Evolutionary conservation across 306 rosid species (phyloP).

Genomic region (Glycyrrhiza uralensis): DNA sequence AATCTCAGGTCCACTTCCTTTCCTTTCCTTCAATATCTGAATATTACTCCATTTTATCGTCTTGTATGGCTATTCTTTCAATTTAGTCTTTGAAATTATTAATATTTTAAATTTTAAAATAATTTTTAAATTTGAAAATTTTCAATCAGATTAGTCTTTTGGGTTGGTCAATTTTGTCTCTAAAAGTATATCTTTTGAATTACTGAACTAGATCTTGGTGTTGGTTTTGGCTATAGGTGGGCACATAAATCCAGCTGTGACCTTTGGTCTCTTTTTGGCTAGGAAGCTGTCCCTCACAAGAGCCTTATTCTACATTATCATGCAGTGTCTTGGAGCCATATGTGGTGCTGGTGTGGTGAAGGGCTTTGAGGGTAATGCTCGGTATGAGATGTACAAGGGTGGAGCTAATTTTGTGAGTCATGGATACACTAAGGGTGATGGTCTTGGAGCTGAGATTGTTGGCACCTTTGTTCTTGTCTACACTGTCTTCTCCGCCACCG

Average conservation of each 20-base stretch:
- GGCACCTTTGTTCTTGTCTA: slow-evolving; percentile 96
- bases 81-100: too few relatives aligned
- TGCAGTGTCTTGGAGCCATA: slow-evolving; percentile 92
- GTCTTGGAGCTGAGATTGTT: slow-evolving; percentile 84
- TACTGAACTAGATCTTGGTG: slow-evolving; percentile 26
- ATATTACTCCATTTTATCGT: too few relatives aligned
- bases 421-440: slow-evolving; percentile 90
- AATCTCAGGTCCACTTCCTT: slow-evolving; percentile 53
- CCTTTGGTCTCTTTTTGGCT: slow-evolving; percentile 80
- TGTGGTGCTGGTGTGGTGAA: slow-evolving; percentile 94
- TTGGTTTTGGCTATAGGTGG: slow-evolving; percentile 53
- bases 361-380: slow-evolving; percentile 50
- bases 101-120: too few relatives aligned
- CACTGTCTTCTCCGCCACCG: slow-evolving; percentile 96
- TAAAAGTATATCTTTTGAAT: too few relatives aligned
- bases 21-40: too few relatives aligned
- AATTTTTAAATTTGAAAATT: too few relatives aligned
- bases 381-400: slow-evolving; percentile 49
- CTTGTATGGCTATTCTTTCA: too few relatives aligned
- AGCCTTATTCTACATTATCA: slow-evolving; percentile 71
- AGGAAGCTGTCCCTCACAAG: slow-evolving; percentile 82
- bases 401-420: slow-evolving; percentile 64
- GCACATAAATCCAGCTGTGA: slow-evolving; percentile 93
- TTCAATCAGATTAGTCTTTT: too few relatives aligned
- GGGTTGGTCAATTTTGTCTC: too few relatives aligned